Percentiles rank a stretch among this genome's conserved stretches.
Conservation (phyloP, 441 rosid species). For the Erysimum cheiri region DNA sequence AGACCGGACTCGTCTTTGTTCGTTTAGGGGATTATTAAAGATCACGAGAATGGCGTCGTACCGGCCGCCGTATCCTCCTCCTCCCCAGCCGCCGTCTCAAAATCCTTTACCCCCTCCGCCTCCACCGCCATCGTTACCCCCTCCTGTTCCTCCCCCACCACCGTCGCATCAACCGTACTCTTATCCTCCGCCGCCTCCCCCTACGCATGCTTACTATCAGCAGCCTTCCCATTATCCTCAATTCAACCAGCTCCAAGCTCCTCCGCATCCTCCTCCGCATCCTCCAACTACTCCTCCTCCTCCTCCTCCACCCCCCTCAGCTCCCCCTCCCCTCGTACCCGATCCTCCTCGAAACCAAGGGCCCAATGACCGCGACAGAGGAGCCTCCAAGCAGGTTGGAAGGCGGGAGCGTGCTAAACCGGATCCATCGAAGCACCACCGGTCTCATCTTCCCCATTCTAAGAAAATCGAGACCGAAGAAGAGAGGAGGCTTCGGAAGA, state of each 20-base stretch:
- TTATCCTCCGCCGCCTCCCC: slow-evolving; percentile 58
- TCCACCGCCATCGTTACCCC: slow-evolving; percentile 42
- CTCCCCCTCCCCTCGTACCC: slow-evolving; percentile 82
- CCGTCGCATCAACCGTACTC: slow-evolving; percentile 71
- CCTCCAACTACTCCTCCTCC: slow-evolving; percentile 57
- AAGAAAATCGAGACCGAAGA: slow-evolving; percentile 92
- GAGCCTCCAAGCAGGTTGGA: slow-evolving; percentile 46
- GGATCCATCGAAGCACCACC: slow-evolving; percentile 53
- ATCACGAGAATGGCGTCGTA: slow-evolving; percentile 44
- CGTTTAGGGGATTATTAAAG: neutral
- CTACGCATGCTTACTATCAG: slow-evolving; percentile 45
- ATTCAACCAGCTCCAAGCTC: slow-evolving; percentile 44
- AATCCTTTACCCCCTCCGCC: slow-evolving; percentile 41
- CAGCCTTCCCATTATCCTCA: slow-evolving; percentile 52
- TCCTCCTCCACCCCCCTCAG: slow-evolving; percentile 68
- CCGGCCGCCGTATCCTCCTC: slow-evolving; percentile 43
- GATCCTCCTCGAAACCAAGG: slow-evolving; percentile 71
- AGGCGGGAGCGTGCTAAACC: slow-evolving; percentile 63
- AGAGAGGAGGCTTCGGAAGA: slow-evolving; percentile 90
- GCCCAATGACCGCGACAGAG: slow-evolving; percentile 46
- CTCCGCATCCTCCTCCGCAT: slow-evolving; percentile 67
- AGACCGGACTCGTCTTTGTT: neutral
- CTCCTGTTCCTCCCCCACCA: slow-evolving; percentile 63
- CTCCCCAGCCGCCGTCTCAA: slow-evolving; percentile 40
- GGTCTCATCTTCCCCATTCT: slow-evolving; percentile 50